A percentile compares a stretch with the other conserved stretches of the same genome.
Evolutionary conservation across 768 basidiomycete genomes (phyloP).

Genomic region (Boletus barrowsii): DNA sequence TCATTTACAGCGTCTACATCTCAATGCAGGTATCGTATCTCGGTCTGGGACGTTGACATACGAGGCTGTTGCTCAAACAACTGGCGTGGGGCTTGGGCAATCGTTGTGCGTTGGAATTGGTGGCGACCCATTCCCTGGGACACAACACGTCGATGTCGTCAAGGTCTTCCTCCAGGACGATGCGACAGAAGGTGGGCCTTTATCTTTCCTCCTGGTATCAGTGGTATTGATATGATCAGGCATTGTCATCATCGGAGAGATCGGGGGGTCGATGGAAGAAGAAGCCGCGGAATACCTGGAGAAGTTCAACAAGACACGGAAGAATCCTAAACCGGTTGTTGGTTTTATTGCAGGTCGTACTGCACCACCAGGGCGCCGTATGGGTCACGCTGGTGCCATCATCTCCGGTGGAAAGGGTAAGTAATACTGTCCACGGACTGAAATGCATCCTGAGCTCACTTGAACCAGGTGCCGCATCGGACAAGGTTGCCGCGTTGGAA

Average conservation of each 20-base stretch:
- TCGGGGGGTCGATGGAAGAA: conserved; percentile 99
- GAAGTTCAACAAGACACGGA: conserved; percentile 85
- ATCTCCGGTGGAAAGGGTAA: conserved; percentile 95
- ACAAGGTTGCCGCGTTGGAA: conserved; percentile 91
- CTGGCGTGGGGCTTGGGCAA: conserved; percentile 92
- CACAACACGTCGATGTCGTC: conserved; percentile 92
- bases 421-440: conserved; percentile 4
- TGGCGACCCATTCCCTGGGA: conserved; percentile 95
- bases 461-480: conserved; percentile 72
- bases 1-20: neutral
- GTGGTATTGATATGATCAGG: conserved; percentile 42
- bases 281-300: conserved; percentile 97
- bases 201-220: neutral
- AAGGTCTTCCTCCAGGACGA: conserved; percentile 95
- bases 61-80: conserved; percentile 98
- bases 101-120: conserved; percentile 97
- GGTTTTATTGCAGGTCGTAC: conserved; percentile 98
- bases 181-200: conserved; percentile 75
- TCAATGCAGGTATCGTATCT: conserved; percentile 76
- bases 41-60: conserved; percentile 96
- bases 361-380: conserved; percentile 95
- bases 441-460: neutral
- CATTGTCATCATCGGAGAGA: conserved; percentile 98
- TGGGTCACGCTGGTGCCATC: conserved; percentile 98
- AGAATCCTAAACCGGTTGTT: conserved; percentile 90